phyloP scores from a whole-genome alignment of 164 flowering plant species.

The Annona squamosa region DNA sequence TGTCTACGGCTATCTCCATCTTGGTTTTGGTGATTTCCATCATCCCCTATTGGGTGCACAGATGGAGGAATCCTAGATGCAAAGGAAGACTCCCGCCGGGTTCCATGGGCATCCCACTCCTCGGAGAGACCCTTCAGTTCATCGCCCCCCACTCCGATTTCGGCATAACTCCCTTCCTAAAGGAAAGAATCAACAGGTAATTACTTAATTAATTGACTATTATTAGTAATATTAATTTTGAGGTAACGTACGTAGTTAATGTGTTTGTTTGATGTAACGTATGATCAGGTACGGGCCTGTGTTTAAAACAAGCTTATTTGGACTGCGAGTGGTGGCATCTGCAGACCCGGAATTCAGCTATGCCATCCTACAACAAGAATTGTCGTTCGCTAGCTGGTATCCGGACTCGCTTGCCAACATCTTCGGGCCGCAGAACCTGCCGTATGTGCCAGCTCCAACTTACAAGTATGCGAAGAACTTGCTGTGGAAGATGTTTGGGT shows the following conservation, averaged over 20 bases:
- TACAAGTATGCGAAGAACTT: constrained; percentile 32
- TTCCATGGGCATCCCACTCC: constrained; percentile 32
- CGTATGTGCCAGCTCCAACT: constrained; percentile 23
- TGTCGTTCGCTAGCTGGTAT: constrained; percentile 28
- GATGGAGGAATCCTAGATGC: constrained; percentile 31
- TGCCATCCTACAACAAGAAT: constrained; percentile 36
- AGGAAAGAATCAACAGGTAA: constrained; percentile 25
- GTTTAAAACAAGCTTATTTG: constrained; percentile 28
- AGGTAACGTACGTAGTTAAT: too few species aligned
- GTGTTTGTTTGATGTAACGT: background rate
- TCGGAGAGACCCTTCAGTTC: constrained; percentile 32
- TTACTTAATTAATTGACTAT: too few species aligned
- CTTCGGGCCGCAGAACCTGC: constrained; percentile 22
- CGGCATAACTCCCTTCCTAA: constrained; percentile 28
- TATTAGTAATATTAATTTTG: too few species aligned
- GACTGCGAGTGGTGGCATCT: constrained; percentile 26
- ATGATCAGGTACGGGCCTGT: constrained; percentile 28
- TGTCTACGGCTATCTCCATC: too few species aligned
- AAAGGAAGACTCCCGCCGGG: constrained; percentile 33
- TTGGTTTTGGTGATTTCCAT: too few species aligned
- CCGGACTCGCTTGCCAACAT: constrained; percentile 27
- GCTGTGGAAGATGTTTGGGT: constrained; percentile 26
- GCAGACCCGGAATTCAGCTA: constrained; percentile 30
- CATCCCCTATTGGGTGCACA: constrained; percentile 22
- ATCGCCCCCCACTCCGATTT: constrained; percentile 22